Evolutionary conservation across 768 basidiomycete species (phyloP), one percentile per base, ranked within the genome.

Genomic region (Paxillus ammoniavirescens): DNA sequence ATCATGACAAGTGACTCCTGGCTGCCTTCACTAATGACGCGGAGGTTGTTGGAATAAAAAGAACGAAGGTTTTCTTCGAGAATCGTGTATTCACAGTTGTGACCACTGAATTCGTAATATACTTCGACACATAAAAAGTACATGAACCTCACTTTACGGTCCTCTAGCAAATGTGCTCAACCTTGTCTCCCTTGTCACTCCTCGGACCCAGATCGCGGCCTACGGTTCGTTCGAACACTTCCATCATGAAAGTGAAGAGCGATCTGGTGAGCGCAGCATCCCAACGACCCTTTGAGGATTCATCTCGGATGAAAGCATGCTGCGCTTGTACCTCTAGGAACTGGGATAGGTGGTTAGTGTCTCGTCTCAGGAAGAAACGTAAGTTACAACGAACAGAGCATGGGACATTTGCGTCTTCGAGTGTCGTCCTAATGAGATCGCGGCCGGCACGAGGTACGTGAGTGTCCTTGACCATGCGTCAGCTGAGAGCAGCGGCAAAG

Each of bases 321-420:
- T 98, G 95, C 0, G 95, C 96, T 69, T 97, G 93, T 13, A 98
- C 93, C 69, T 98, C 96, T 54, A 97, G 73, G 69, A 95, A 94
- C 90, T 94, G 65, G 12, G 50, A 35, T 12, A 48, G 33, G 6
- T 8, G 36, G 45, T 68, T 5, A 57, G 53, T 48, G 23, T 46
- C 18, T 44, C 47, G 49, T 48, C 38, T 45, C 26, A 35, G 45
- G 26, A 28, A 8, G 33, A 47, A 48, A 2, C n/a, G 21, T 41
- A 43, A 41, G 35, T 40, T 36, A 18, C n/a, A 23, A 75, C 84
- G 61, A 57, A 94, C 93, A 53, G 90, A 86, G 53, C 77, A 77
- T 1, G 80, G 66, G 40, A 93, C 80, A 18, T 84, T 78, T 9
- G 87, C 86, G 61, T 96, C 91, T 55, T 97, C 93, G 36, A 98